These are phyloP conservation scores for Agastache rugosa DNA, from an alignment of 257 asterid species.

Conservation along the genomic window DNA sequence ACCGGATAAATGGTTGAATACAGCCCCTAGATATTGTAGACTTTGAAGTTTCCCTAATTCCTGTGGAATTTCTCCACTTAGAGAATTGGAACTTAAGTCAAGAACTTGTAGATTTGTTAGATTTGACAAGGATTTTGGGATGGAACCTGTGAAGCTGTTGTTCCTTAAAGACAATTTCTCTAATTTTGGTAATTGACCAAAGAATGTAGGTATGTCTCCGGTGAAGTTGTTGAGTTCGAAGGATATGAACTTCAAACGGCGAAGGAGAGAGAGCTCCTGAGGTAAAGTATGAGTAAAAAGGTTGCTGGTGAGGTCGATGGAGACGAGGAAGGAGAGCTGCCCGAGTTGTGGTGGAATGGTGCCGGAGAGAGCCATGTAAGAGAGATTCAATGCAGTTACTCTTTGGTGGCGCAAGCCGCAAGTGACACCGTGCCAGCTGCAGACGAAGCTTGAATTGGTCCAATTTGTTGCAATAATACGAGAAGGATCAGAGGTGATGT, in stretches of 20 bases:
- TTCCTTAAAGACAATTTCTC: not conserved
- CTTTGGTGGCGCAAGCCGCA: slow-evolving; percentile 36
- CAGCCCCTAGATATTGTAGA: not conserved
- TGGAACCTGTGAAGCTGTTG: slow-evolving; percentile 23
- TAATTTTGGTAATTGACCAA: not conserved
- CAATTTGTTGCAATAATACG: slow-evolving; percentile 12
- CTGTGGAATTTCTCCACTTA: slow-evolving; percentile 21
- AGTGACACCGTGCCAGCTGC: slow-evolving; percentile 10
- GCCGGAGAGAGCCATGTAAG: slow-evolving; percentile 23
- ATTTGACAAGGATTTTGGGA: slow-evolving; percentile 22
- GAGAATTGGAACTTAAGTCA: slow-evolving; percentile 6
- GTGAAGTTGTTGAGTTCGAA: not conserved
- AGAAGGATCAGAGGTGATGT: slow-evolving; percentile 27
- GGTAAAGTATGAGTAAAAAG: not conserved
- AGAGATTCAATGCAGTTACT: slow-evolving; percentile 29
- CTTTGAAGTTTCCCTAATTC: slow-evolving; percentile 21
- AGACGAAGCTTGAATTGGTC: slow-evolving; percentile 30
- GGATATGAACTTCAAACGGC: not conserved
- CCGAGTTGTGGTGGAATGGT: slow-evolving; percentile 33
- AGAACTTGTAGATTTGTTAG: not conserved
- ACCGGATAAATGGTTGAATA: slow-evolving; percentile 16
- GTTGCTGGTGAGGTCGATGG: slow-evolving; percentile 4
- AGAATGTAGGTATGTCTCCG: not conserved
- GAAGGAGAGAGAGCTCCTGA: not conserved
- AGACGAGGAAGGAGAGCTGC: slow-evolving; percentile 35